Evolutionary conservation across 2,329 filamentous ascomycete species (phyloP).

Genomic region (Xylaria sp.): DNA sequence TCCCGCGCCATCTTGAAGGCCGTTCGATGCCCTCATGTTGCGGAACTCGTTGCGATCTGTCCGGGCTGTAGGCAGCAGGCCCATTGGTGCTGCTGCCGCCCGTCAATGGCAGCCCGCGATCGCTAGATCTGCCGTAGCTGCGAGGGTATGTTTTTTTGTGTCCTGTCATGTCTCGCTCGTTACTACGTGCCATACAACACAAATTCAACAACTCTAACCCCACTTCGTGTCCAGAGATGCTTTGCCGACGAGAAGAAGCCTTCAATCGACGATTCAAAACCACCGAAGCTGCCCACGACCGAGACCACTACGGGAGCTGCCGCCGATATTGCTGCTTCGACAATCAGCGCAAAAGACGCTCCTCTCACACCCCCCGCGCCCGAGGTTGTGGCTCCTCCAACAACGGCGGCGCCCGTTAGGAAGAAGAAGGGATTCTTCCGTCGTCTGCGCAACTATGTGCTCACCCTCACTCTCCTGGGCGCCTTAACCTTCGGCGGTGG

Average conservation of each 20-base stretch:
- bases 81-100: constrained; percentile 61
- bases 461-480: constrained; percentile 80
- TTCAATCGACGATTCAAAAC: constrained; percentile 58
- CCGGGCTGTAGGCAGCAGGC: constrained; percentile 66
- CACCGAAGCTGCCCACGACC: constrained; percentile 63
- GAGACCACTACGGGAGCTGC: constrained; percentile 62
- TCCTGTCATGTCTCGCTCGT: background rate
- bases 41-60: constrained; percentile 74
- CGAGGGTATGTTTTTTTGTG: constrained; percentile 52
- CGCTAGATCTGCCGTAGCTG: constrained; percentile 52
- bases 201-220: constrained; percentile 9
- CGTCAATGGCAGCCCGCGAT: constrained; percentile 67
- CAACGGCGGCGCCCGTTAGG: constrained; percentile 54
- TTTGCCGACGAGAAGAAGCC: constrained; percentile 66
- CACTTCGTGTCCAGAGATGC: constrained; percentile 57
- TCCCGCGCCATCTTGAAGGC: constrained; percentile 43
- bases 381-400: constrained; percentile 44
- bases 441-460: constrained; percentile 79
- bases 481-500: constrained; percentile 85
- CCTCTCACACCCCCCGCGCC: constrained; percentile 56
- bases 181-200: background rate
- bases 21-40: constrained; percentile 69
- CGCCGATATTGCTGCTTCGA: constrained; percentile 51
- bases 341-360: constrained; percentile 52
- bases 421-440: constrained; percentile 76